These are phyloP conservation scores for Acanthamoeba royreba DNA, from an alignment of 208 protist species.

Conservation along the genomic window DNA sequence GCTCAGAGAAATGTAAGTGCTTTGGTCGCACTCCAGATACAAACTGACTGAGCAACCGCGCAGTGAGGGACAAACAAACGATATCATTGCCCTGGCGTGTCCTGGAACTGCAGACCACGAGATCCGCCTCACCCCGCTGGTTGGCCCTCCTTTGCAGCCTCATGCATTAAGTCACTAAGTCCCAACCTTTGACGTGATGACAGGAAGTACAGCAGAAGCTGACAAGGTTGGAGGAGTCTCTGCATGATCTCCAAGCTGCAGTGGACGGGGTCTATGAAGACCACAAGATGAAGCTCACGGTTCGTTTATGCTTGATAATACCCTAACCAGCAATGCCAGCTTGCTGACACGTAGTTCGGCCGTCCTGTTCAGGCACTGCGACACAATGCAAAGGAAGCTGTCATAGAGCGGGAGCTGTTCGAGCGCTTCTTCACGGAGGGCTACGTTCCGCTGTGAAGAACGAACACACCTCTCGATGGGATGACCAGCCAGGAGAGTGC, in stretches of 20 bases:
- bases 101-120: too few relatives aligned
- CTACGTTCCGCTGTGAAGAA: too few relatives aligned
- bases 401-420: neutral
- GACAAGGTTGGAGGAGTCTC: neutral
- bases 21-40: too few relatives aligned
- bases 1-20: too few relatives aligned
- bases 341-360: neutral
- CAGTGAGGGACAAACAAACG: too few relatives aligned
- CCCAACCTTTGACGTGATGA: too few relatives aligned
- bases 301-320: neutral
- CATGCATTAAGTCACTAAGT: too few relatives aligned
- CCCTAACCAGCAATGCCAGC: neutral
- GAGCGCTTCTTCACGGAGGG: neutral
- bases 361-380: neutral
- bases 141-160: too few relatives aligned
- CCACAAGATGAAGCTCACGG: neutral
- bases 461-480: neutral
- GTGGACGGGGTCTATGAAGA: neutral
- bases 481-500: neutral
- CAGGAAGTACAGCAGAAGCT: neutral
- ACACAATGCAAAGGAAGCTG: neutral
- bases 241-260: neutral
- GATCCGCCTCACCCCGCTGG: too few relatives aligned
- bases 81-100: too few relatives aligned
- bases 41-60: too few relatives aligned